phyloP scores from a whole-genome alignment of 164 flowering plant genomes.

The Taxillus chinensis region DNA sequence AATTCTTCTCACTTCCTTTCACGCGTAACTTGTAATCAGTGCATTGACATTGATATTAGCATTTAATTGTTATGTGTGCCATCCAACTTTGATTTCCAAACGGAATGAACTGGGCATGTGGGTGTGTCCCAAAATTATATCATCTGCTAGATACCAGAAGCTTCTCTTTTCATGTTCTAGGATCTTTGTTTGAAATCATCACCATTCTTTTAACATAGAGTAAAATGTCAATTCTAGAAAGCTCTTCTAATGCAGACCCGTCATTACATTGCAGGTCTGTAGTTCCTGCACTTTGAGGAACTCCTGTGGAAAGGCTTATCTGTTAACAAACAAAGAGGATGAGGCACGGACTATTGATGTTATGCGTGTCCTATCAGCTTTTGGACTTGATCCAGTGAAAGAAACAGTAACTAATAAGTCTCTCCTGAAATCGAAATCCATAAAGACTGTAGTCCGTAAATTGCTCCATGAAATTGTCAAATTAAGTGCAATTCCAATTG shows the following conservation, averaged over 20 bases:
- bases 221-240: neutral
- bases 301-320: constrained; percentile 76
- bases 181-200: too few relatives aligned
- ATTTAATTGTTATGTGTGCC: too few relatives aligned
- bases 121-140: too few relatives aligned
- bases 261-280: constrained; percentile 65
- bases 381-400: constrained; percentile 71
- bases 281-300: constrained; percentile 90
- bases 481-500: constrained; percentile 90
- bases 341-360: constrained; percentile 87
- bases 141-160: too few relatives aligned
- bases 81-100: too few relatives aligned
- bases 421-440: constrained; percentile 61
- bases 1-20: too few relatives aligned
- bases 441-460: constrained; percentile 75
- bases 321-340: constrained; percentile 84
- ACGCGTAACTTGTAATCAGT: too few relatives aligned
- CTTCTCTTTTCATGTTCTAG: neutral
- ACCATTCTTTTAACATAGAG: neutral
- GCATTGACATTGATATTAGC: too few relatives aligned
- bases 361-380: constrained; percentile 65
- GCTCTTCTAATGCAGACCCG: neutral
- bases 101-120: too few relatives aligned
- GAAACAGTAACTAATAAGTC: constrained; percentile 59
- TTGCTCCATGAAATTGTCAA: constrained; percentile 83